Conservation (phyloP, 176 grass and related monocot genomes). For the Paspalum vaginatum region DNA sequence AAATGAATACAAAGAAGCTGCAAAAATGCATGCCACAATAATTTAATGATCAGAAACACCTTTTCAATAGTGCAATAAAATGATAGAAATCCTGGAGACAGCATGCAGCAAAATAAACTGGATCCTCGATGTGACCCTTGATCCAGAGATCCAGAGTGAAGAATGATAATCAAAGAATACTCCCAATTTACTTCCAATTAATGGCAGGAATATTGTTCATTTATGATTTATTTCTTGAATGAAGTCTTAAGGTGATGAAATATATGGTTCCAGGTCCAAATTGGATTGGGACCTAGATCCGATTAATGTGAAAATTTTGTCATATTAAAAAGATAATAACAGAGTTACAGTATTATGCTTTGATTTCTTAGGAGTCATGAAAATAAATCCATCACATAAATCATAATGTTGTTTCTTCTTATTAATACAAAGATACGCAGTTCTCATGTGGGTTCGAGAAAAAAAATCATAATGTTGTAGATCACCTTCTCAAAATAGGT, state of each 20-base stretch:
- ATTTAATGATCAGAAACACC: neutral
- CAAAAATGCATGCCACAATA: neutral
- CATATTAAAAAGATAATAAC: neutral
- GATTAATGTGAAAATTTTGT: neutral
- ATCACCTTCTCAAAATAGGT: constrained; percentile 93
- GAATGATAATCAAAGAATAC: constrained; percentile 4
- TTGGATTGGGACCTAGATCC: neutral
- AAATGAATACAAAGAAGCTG: neutral
- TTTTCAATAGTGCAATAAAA: neutral
- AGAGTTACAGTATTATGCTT: neutral
- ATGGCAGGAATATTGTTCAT: neutral
- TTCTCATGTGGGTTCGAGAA: too few relatives aligned
- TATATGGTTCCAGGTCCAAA: neutral
- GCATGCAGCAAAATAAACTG: neutral
- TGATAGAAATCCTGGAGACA: neutral
- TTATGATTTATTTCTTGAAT: neutral
- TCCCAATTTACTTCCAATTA: constrained; percentile 9
- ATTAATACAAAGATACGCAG: too few relatives aligned
- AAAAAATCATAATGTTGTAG: neutral
- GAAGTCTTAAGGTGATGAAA: neutral
- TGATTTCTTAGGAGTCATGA: neutral
- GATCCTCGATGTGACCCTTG: neutral
- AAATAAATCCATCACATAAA: too few relatives aligned
- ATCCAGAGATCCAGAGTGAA: neutral
- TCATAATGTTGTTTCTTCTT: neutral